Base-by-base conservation (phyloP, 2,329 filamentous ascomycete genomes). In the Penicillium sp. region DNA sequence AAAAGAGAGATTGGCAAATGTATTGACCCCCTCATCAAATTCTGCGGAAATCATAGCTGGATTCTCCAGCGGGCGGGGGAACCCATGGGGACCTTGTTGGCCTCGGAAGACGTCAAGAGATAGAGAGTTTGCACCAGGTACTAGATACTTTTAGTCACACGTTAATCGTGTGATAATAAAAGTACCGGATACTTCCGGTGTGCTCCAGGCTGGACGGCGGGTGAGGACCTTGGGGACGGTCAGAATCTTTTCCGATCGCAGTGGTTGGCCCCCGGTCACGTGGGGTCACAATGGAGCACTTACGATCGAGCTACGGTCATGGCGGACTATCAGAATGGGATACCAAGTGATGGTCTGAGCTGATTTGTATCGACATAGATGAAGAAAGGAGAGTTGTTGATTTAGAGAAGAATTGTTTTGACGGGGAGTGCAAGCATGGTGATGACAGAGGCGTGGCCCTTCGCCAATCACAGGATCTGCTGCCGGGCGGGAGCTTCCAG, bases 221-320 rank as follows among this genome's bases (percentile, higher is more conserved):
- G 38, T 68, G 72, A 68, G 73, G 67, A 76, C 73, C 73, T 74
- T 76, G 73, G 61, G 72, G 65, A 68, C 66, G 56, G 48, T 62
- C 60, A 62, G 58, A 33, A 33, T 60, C 55, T 55, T 37, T 60
- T 67, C 58, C 64, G 64, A 22, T 61, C 14, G 55, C 64, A 57
- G 61, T 52, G 55, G 49, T 59, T 58, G 55, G 57, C 25, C 7
- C 25, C 7, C 2, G 35, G 48, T 63, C 65, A 63, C 65, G 68
- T 68, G 66, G 66, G 48, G n/a, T 11, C 19, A 28, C 35, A 54
- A 43, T 38, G 4, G 46, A 30, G 35, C 35, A 40, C 51, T 52
- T 25, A 26, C 35, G 5, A 46, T 25, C 8, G n/a, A 22, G 40
- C n/a, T 6, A 46, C 16, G 25, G 26, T 7, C 45, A 30, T 48